Conservation (phyloP, 352 stramenopile species). For the Phytophthora chlamydospora region DNA sequence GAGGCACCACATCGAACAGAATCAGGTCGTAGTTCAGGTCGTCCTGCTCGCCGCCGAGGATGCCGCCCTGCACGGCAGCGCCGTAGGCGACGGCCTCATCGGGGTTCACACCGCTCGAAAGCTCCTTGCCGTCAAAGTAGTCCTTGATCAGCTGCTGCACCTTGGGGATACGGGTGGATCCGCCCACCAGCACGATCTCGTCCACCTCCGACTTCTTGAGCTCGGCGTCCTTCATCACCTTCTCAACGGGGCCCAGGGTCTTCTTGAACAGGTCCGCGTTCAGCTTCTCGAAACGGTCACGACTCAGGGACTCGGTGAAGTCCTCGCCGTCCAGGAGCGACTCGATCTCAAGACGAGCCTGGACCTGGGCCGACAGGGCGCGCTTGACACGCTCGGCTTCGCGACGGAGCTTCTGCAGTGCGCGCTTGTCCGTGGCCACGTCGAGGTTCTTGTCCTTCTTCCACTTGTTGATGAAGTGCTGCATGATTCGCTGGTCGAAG, state of each 20-base stretch:
- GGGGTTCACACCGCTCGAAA: constrained; percentile 92
- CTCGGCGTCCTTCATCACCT: constrained; percentile 96
- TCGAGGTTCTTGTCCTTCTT: constrained; percentile 97
- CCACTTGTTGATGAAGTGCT: constrained; percentile 99
- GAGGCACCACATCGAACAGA: constrained; percentile 97
- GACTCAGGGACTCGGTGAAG: constrained; percentile 95
- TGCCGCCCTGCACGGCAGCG: constrained; percentile 96
- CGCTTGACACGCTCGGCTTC: constrained; percentile 99
- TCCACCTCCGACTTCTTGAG: constrained; percentile 97
- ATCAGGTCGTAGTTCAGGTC: constrained; percentile 95
- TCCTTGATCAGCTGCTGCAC: constrained; percentile 97
- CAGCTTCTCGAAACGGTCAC: constrained; percentile 98
- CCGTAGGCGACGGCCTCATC: constrained; percentile 99
- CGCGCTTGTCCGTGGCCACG: constrained; percentile 94
- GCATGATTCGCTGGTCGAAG: constrained; percentile 99
- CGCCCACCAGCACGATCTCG: constrained; percentile 99
- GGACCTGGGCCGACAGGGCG: constrained; percentile 95
- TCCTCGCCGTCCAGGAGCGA: constrained; percentile 96
- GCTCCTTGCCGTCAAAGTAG: constrained; percentile 98
- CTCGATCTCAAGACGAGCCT: constrained; percentile 98
- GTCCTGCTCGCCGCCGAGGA: constrained; percentile 93
- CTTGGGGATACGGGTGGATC: constrained; percentile 97
- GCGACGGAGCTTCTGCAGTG: constrained; percentile 96
- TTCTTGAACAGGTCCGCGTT: constrained; percentile 99
- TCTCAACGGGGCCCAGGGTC: constrained; percentile 95